Percentiles rank a stretch among this genome's conserved stretches.
These are phyloP conservation scores for Hansenula sp. DNA, from an alignment of 1,139 yeast species.

Conservation along the genomic window DNA sequence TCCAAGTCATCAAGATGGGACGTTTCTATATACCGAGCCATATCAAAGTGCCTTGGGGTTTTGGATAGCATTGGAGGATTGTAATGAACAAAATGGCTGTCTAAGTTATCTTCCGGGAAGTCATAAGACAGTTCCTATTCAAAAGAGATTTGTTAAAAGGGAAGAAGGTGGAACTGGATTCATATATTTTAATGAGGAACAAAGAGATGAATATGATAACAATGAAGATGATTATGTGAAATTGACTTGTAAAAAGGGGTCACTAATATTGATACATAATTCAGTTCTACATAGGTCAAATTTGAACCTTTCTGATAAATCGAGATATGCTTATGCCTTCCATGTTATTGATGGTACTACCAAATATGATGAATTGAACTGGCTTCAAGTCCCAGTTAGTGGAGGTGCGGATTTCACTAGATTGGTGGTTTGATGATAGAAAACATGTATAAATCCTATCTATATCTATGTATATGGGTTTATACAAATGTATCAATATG, in stretches of 20 bases:
- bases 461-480: not conserved
- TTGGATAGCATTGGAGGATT: conserved; percentile 81
- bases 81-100: conserved; percentile 67
- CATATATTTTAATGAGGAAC: conserved; percentile 22
- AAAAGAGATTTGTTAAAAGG: conserved; percentile 63
- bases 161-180: conserved; percentile 50
- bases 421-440: conserved; percentile 20
- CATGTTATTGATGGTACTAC: conserved; percentile 69
- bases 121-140: conserved; percentile 54
- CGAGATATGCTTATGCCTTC: conserved; percentile 76
- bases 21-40: conserved; percentile 70
- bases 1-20: conserved; percentile 77
- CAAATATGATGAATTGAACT: conserved; percentile 59
- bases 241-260: conserved; percentile 69
- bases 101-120: conserved; percentile 72
- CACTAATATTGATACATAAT: conserved; percentile 65
- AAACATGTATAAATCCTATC: not conserved
- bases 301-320: conserved; percentile 47
- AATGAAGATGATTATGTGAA: conserved; percentile 40
- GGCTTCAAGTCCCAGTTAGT: conserved; percentile 75
- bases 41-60: conserved; percentile 65
- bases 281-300: conserved; percentile 72
- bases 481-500: not conserved
- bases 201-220: conserved; percentile 24
- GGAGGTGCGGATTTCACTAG: conserved; percentile 63